phyloP scores from a whole-genome alignment of 257 asterid genomes.

The Sherardia arvensis region DNA sequence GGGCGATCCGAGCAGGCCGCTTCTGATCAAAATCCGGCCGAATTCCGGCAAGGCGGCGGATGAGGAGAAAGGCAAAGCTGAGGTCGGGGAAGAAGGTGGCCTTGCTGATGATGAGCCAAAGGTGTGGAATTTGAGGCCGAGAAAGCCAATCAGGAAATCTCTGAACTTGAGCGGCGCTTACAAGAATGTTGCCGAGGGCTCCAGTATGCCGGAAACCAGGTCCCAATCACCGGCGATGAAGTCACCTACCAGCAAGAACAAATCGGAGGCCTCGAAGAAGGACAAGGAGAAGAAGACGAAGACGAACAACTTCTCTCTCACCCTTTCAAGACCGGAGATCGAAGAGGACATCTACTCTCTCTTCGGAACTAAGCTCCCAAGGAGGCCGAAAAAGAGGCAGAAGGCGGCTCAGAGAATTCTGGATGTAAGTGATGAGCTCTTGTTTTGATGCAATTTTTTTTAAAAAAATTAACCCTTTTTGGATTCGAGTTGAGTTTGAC shows the following conservation, averaged over 20 bases:
- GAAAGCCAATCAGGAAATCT: constrained; percentile 26
- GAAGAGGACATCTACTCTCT: constrained; percentile 48
- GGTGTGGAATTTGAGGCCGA: constrained; percentile 57
- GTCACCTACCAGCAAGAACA: constrained; percentile 1
- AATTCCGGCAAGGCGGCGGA: constrained; percentile 12
- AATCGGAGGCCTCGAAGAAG: constrained; percentile 26
- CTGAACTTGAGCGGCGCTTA: constrained; percentile 14
- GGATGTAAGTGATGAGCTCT: constrained; percentile 35
- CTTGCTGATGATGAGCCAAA: constrained; percentile 20
- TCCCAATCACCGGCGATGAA: constrained; percentile 33
- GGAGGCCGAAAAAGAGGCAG: constrained; percentile 57
- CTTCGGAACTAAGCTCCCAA: constrained; percentile 47
- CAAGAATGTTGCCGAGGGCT: neutral
- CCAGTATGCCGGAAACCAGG: constrained; percentile 21
- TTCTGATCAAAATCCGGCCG: constrained; percentile 26
- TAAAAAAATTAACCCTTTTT: neutral
- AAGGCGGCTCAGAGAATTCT: constrained; percentile 37
- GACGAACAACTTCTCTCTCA: constrained; percentile 19
- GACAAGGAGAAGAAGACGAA: constrained; percentile 21
- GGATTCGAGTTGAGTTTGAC: neutral
- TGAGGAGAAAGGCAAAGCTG: constrained; percentile 6
- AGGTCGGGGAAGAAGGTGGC: neutral
- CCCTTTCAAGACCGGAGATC: constrained; percentile 43
- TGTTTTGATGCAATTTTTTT: neutral
- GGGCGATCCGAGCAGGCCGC: constrained; percentile 7